These are phyloP conservation scores for Trichoderma breve DNA, from an alignment of 2,329 filamentous ascomycete species.

Conservation along the genomic window DNA sequence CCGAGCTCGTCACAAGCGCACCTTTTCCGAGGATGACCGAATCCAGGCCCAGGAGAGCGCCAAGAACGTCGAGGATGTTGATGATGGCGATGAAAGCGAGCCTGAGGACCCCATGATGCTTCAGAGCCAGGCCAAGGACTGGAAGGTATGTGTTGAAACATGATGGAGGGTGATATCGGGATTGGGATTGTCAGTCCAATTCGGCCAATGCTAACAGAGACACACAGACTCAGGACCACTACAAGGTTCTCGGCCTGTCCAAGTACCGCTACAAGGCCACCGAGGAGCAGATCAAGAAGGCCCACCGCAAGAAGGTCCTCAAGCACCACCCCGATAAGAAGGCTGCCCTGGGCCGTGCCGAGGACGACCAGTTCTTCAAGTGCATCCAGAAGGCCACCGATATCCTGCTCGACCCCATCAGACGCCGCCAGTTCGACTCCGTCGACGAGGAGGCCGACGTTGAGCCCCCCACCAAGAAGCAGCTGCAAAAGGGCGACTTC, in stretches of 20 bases:
- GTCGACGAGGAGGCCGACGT: conserved; percentile 93
- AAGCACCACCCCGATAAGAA: conserved; percentile 99
- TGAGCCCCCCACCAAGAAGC: conserved; percentile 89
- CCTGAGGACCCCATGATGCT: conserved; percentile 91
- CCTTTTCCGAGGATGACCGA: conserved; percentile 96
- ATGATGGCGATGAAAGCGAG: conserved; percentile 89
- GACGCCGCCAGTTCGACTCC: conserved; percentile 92
- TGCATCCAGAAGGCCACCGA: conserved; percentile 99
- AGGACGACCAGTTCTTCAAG: conserved; percentile 99
- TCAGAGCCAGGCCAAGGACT: conserved; percentile 93
- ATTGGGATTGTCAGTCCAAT: not conserved
- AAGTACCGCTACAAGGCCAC: conserved; percentile 92
- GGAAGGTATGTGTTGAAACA: conserved; percentile 68
- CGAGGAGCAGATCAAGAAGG: conserved; percentile 97
- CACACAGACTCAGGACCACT: conserved; percentile 85
- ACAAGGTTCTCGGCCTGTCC: conserved; percentile 88
- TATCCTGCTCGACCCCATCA: conserved; percentile 85
- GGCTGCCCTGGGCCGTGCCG: conserved; percentile 79
- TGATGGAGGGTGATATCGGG: not conserved
- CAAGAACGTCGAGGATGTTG: conserved; percentile 92
- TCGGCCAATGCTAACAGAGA: not conserved
- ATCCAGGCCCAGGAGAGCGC: conserved; percentile 93
- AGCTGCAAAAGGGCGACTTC: conserved; percentile 80
- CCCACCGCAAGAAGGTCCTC: conserved; percentile 98
- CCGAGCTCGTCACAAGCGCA: conserved; percentile 92